Conservation (phyloP, 2,329 filamentous ascomycete genomes). For the Apiospora saccharicola region DNA sequence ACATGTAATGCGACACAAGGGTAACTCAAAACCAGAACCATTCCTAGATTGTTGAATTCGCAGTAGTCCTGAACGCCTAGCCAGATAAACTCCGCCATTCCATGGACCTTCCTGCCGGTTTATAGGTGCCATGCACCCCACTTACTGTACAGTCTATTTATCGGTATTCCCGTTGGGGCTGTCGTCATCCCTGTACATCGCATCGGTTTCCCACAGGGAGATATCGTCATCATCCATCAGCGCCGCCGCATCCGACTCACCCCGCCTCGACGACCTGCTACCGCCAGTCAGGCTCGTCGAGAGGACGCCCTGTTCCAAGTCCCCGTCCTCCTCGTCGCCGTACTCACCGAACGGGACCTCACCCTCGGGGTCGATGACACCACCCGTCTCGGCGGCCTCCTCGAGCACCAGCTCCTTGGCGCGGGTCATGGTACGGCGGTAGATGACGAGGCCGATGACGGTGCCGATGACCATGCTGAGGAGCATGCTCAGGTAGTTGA, state of each 20-base stretch:
- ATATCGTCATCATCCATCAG: conserved; percentile 67
- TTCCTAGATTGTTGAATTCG: conserved; percentile 12
- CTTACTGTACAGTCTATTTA: conserved; percentile 4
- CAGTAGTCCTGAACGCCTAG: conserved; percentile 12
- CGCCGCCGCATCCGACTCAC: conserved; percentile 59
- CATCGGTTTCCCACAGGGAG: conserved; percentile 61
- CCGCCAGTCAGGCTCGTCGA: conserved; percentile 29
- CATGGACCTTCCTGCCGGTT: conserved; percentile 7
- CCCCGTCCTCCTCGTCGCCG: conserved; percentile 51
- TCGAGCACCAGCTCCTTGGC: conserved; percentile 64
- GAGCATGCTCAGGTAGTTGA: conserved; percentile 85
- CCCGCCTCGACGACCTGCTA: conserved; percentile 37
- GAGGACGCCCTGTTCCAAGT: conserved; percentile 52
- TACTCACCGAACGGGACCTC: conserved; percentile 40
- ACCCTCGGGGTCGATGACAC: conserved; percentile 37
- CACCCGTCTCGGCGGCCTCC: conserved; percentile 49
- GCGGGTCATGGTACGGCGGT: conserved; percentile 71
- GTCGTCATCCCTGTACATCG: conserved; percentile 35
- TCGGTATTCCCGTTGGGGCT: conserved; percentile 28
- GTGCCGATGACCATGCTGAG: conserved; percentile 76
- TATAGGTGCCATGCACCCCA: neutral
- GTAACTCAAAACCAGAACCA: neutral
- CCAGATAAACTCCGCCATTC: conserved; percentile 11
- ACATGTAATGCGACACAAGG: neutral
- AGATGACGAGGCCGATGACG: conserved; percentile 84